These are phyloP conservation scores for Sphenostylis stenocarpa DNA, from an alignment of 306 rosid genomes.

Conservation along the genomic window DNA sequence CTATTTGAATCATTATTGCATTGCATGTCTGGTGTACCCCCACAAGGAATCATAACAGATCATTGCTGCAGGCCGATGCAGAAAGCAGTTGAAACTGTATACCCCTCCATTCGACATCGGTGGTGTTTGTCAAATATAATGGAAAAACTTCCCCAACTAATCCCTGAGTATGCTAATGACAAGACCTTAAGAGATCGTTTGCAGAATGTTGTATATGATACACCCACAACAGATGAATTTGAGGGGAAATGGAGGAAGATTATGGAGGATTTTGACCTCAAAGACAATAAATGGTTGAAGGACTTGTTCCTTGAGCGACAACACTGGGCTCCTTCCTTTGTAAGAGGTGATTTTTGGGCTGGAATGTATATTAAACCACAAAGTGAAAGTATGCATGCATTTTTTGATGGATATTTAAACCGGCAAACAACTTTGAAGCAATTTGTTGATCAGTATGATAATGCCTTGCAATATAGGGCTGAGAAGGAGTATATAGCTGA, in stretches of 20 bases:
- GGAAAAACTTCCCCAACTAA: slow-evolving; percentile 30
- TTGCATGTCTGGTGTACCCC: slow-evolving; percentile 31
- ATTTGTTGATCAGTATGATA: slow-evolving; percentile 36
- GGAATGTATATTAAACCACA: slow-evolving; percentile 6
- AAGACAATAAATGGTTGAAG: slow-evolving; percentile 28
- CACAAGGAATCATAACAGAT: slow-evolving; percentile 35
- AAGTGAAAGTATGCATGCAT: neutral
- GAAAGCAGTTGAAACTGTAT: slow-evolving; percentile 25
- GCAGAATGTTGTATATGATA: slow-evolving; percentile 24
- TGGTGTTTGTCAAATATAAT: slow-evolving; percentile 39
- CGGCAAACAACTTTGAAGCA: slow-evolving; percentile 35
- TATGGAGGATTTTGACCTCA: slow-evolving; percentile 28
- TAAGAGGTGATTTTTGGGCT: slow-evolving; percentile 37
- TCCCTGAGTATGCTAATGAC: neutral
- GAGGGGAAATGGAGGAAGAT: slow-evolving; percentile 35
- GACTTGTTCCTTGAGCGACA: slow-evolving; percentile 33
- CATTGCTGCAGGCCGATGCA: slow-evolving; percentile 33
- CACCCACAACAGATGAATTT: slow-evolving; percentile 26
- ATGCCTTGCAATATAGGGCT: slow-evolving; percentile 33
- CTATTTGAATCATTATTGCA: slow-evolving; percentile 31
- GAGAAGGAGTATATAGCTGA: slow-evolving; percentile 38
- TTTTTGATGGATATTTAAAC: slow-evolving; percentile 33
- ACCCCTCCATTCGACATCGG: slow-evolving; percentile 28
- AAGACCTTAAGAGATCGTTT: slow-evolving; percentile 17
- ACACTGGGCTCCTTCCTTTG: slow-evolving; percentile 34